Base-by-base conservation (phyloP, 2,329 filamentous ascomycete species). In the Nigrospora osmanthi region DNA sequence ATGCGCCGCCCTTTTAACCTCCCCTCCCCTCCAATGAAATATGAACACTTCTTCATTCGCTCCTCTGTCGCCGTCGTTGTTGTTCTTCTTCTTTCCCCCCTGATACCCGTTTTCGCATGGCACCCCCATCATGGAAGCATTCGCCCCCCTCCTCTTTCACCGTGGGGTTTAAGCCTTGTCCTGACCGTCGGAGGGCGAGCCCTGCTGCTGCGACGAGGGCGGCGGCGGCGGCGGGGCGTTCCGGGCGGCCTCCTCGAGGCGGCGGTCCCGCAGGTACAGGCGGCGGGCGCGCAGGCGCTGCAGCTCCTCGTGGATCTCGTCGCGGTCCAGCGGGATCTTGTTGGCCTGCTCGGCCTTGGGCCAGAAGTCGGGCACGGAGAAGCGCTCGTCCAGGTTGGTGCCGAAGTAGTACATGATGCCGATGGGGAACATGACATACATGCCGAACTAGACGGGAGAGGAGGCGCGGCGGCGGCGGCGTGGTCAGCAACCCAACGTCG, bases 401-500 rank as follows among this genome's bases (percentile, higher is more conserved):
- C 93, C 93, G 67, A 97, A 98, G 74, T 98, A 98, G 76, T 94
- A 97, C 93, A 98, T 98, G 75, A 93, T 90, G 57, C 88, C 89
- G 59, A 98, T 97, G 15, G 93, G 93, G 70, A 98, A 98, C 78
- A 96, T 85, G 72, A 98, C 84, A 73, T 98, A 98, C 78, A 94
- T 87, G 72, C 91, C 90, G 67, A 98, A 98, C 91, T 96, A 51
- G 46, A 37, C 9, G 9, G 23, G 10, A 6, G 6, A 7, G 23
- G 14, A 31, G 19, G 38, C 17, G 2, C 36, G 28, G n/a, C n/a
- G n/a, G n/a, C n/a, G n/a, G n/a, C n/a, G n/a, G n/a, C n/a, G n/a
- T n/a, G n/a, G 32, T n/a, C 19, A 46, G 36, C 17, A 39, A 43
- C 38, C 10, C 13, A 28, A 10, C 23, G 23, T 6, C 23, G 23